Percentiles rank a stretch among this genome's conserved stretches.
These are phyloP conservation scores for Primulina eburnea DNA, from an alignment of 257 asterid species.

Conservation along the genomic window DNA sequence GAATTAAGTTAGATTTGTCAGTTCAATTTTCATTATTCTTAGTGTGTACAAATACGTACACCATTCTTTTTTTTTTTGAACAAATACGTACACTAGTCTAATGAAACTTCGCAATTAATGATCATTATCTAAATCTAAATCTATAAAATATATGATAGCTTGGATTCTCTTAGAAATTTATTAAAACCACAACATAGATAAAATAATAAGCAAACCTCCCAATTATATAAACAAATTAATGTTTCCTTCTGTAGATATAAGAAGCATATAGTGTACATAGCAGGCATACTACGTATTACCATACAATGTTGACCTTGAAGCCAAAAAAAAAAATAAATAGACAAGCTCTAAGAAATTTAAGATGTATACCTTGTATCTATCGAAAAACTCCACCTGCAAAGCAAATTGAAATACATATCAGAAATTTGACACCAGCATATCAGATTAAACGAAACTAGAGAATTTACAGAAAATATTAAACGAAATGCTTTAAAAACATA, in stretches of 20 bases:
- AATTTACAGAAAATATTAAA: too few species aligned
- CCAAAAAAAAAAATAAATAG: background rate
- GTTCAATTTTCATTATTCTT: background rate
- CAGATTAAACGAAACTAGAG: background rate
- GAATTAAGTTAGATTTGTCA: background rate
- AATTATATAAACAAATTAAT: background rate
- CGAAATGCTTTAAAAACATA: background rate
- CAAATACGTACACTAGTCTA: background rate
- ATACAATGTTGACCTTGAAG: background rate
- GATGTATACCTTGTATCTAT: slow-evolving; percentile 70
- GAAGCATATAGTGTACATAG: too few species aligned
- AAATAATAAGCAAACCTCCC: background rate
- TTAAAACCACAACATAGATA: background rate
- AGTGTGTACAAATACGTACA: background rate
- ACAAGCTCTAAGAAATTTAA: slow-evolving; percentile 17
- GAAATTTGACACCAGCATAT: slow-evolving; percentile 16
- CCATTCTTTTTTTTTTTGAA: too few species aligned
- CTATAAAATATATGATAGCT: background rate
- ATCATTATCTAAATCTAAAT: background rate
- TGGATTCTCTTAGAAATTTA: background rate
- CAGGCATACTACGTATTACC: background rate
- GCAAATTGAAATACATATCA: slow-evolving; percentile 23
- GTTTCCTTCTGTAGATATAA: background rate
- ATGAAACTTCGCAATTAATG: background rate
- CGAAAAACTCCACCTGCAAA: slow-evolving; percentile 90